Evolutionary conservation across 2,329 filamentous ascomycete species (phyloP), one percentile per base, ranked within the genome.

Genomic region (Sphaceloma murrayae): DNA sequence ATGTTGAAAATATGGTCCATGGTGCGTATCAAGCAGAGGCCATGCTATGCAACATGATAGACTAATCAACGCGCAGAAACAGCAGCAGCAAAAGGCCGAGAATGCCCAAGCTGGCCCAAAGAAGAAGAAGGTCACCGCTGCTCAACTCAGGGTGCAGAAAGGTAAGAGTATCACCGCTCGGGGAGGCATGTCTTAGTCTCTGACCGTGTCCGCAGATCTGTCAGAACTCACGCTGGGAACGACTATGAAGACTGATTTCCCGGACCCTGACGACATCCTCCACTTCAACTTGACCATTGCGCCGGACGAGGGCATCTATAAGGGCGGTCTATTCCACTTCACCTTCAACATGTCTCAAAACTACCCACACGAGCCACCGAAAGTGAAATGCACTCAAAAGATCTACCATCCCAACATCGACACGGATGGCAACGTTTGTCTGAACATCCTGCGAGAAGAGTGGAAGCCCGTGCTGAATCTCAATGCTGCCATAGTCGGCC

Each of bases 1-100:
- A 96, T 96, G 91, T 75, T 95, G 74, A 96, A 96, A 72, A 95
- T 96, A 73, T 96, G 89, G 91, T 94, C 87, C 58, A 94, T 96
- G 89, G 87, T 93, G 72, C 42, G 74, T 58, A n/a, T n/a, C n/a
- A n/a, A n/a, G n/a, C n/a, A n/a, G n/a, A n/a, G n/a, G n/a, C n/a
- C 24, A 46, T 34, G 34, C 8, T 7, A 7, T 10, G 4, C 11
- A 22, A 21, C 11, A 5, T 3, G 7, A 45, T 46, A 57, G 65
- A 31, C 65, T 54, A 45, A 16, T 22, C 16, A 18, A 13, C 33
- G 17, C 18, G 39, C 47, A 55, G 45, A 66, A 59, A 67, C 91
- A 95, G 68, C 85, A 95, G 73, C 86, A 95, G 73, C 86, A 94
- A 68, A 85, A 93, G 67, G 88, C 85, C 58, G 85, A 88, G 54